A percentile compares a stretch with the other conserved stretches of the same genome.
Conservation (phyloP, 495 filamentous ascomycete genomes). For the Aspergillus homomorphus region DNA sequence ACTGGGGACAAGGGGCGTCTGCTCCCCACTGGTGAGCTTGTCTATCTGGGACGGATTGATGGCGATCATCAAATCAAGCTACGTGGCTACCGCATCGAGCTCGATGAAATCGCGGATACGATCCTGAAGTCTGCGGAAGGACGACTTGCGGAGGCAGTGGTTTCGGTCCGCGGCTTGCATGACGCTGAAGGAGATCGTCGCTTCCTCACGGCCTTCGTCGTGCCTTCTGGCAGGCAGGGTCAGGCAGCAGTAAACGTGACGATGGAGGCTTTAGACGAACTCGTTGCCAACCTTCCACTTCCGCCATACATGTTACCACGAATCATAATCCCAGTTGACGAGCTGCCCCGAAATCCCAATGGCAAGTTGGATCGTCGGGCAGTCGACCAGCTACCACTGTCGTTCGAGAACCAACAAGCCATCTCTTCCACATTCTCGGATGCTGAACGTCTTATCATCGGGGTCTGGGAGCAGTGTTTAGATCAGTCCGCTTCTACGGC, state of each 20-base stretch:
- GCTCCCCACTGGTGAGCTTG: conserved; percentile 27
- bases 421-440: neutral
- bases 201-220: conserved; percentile 36
- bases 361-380: conserved; percentile 43
- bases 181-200: neutral
- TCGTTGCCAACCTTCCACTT: conserved; percentile 26
- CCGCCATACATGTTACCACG: conserved; percentile 49
- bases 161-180: conserved; percentile 12
- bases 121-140: conserved; percentile 28
- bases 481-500: neutral
- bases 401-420: neutral
- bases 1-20: conserved; percentile 23
- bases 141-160: conserved; percentile 26
- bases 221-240: neutral
- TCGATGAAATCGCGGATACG: conserved; percentile 42
- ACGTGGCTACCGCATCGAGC: conserved; percentile 48
- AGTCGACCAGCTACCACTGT: conserved; percentile 22
- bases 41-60: conserved; percentile 28
- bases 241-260: neutral
- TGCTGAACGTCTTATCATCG: neutral
- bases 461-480: conserved; percentile 7
- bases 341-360: conserved; percentile 38
- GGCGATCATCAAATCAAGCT: conserved; percentile 49
- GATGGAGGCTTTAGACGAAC: neutral
- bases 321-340: conserved; percentile 31